phyloP scores from a whole-genome alignment of 2,329 filamentous ascomycete genomes.

The Triangularia setosa region DNA sequence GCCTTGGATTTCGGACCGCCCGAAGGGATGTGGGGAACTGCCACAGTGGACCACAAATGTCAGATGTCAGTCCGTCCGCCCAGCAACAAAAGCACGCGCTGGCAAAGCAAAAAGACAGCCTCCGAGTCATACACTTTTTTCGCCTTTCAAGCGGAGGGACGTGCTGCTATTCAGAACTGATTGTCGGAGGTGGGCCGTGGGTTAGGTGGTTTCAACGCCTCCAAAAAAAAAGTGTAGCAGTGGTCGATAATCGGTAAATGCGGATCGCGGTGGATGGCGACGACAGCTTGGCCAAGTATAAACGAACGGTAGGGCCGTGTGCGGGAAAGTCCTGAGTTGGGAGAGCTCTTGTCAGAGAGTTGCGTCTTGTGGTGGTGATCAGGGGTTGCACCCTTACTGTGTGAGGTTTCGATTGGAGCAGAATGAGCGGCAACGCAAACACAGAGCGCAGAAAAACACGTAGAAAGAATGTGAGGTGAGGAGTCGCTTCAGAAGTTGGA shows the following conservation, averaged over 20 bases:
- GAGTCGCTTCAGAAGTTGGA: slow-evolving; percentile 13
- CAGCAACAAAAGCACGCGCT: not conserved
- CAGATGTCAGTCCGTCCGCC: slow-evolving; percentile 4
- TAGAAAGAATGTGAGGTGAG: slow-evolving; percentile 8
- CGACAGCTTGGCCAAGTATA: slow-evolving; percentile 6
- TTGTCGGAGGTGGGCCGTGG: not conserved
- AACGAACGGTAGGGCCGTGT: slow-evolving; percentile 9
- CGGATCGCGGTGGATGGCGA: slow-evolving; percentile 6
- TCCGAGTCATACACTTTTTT: slow-evolving; percentile 5
- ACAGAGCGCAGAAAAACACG: slow-evolving; percentile 12
- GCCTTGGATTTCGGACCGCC: not conserved
- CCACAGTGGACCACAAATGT: not conserved
- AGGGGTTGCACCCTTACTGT: slow-evolving; percentile 27
- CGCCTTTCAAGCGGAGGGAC: not conserved
- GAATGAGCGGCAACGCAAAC: slow-evolving; percentile 23
- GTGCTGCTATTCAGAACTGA: slow-evolving; percentile 9
- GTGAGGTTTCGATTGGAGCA: slow-evolving; percentile 22
- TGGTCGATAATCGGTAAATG: slow-evolving; percentile 4
- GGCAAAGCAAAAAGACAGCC: not conserved
- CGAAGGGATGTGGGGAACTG: not conserved
- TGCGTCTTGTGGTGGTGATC: slow-evolving; percentile 26
- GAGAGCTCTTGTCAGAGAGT: slow-evolving; percentile 23
- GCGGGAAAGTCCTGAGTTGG: slow-evolving; percentile 14
- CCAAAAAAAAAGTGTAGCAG: slow-evolving; percentile 4
- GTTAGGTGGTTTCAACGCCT: not conserved